Evolutionary conservation across 108 stramenopile species (phyloP).

Genomic region (Schizochytrium sp.): DNA sequence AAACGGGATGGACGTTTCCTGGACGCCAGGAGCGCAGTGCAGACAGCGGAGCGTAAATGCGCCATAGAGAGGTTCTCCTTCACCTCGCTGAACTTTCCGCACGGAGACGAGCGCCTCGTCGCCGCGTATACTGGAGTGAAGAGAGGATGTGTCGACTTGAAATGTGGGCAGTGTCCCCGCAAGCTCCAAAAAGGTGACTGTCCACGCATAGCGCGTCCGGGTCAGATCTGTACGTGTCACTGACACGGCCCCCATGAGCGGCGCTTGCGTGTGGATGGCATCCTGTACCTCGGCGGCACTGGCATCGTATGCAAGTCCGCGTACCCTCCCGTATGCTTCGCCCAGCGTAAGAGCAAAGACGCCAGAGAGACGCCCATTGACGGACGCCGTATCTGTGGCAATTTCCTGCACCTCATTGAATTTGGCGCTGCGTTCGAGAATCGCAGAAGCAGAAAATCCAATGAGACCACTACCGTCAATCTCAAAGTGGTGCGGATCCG

Average conservation of each 20-base stretch:
- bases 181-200: neutral
- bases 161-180: neutral
- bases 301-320: neutral
- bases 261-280: neutral
- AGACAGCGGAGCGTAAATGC: neutral
- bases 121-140: neutral
- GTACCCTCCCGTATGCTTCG: neutral
- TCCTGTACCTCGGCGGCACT: neutral
- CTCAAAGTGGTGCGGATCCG: neutral
- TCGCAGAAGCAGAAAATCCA: neutral
- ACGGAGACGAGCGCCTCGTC: neutral
- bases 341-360: neutral
- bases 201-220: neutral
- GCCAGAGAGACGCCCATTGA: neutral
- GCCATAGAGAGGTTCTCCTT: neutral
- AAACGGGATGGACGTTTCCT: neutral
- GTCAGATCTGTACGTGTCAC: neutral
- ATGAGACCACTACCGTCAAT: neutral
- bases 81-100: neutral
- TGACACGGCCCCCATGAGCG: neutral
- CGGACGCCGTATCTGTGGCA: neutral
- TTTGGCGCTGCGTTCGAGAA: neutral
- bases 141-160: neutral
- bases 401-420: neutral
- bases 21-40: neutral